Evolutionary conservation across 1,139 yeast species (phyloP), one percentile per base, ranked within the genome.

Genomic region (Pichia sp.): DNA sequence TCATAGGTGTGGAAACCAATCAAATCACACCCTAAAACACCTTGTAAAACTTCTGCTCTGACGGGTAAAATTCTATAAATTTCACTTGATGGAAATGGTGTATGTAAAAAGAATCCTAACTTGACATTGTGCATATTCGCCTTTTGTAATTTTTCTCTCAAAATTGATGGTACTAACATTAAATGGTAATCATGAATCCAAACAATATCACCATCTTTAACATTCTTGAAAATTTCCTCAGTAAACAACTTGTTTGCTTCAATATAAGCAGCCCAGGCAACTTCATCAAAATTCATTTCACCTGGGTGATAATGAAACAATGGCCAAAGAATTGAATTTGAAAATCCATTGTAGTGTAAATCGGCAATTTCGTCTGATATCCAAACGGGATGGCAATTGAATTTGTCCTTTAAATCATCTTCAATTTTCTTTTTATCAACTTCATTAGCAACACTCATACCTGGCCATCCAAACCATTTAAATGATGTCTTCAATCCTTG

Each of bases 1-100:
- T 95, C 99, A 69, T 95, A 95, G n/a, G 99, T 95, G 69, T 95
- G 99, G 77, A 95, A 95, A 0, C 99, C 99, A 64, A 95, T 83
- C 62, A 95, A 77, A 67, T 95, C 96, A 71, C 98, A 93, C 62
- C 95, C 85, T 66, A 95, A 73, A 2, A 95, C 96, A 48, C 99
- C 99, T 56, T 80, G 81, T 62, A 95, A 74, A 52, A 95, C 90
- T 69, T 95, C 99, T 61, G 85, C 82, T 69, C 99, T 79, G 19
- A 95, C 99, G 0, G 99, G 99, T 62, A 95, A 74, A 54, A 95
- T 91, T 66, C 99, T 75, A 71, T 95, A 95, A 56, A 95, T 93
- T 67, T 95, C 99, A 51, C 95, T 84, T 11, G 96, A 87, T 27
- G 99, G 99, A 79, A 95, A 95, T 1, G 99, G 99, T 0, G 99